phyloP scores from a whole-genome alignment of 2,329 filamentous ascomycete species.

The Phoma sp. region DNA sequence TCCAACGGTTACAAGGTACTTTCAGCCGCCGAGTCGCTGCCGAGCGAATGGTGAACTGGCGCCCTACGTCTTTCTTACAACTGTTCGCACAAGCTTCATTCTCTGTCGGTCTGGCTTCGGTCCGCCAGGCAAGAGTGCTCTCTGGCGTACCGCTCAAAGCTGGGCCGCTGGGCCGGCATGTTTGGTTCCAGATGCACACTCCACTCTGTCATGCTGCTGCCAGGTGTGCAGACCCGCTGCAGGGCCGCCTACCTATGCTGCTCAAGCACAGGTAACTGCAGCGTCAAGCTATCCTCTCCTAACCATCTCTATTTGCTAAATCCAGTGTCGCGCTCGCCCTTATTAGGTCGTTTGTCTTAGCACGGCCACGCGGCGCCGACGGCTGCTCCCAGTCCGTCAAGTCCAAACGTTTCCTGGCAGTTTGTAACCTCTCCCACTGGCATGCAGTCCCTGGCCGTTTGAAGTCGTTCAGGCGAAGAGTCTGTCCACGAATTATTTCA shows the following conservation, averaged over 20 bases:
- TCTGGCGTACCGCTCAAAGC: conserved; percentile 13
- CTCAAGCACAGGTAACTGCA: background rate
- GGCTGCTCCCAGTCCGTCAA: conserved; percentile 20
- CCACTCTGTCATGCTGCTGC: conserved; percentile 17
- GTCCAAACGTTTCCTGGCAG: conserved; percentile 11
- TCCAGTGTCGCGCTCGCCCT: conserved; percentile 17
- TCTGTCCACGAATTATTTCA: conserved; percentile 20
- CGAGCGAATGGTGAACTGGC: conserved; percentile 15
- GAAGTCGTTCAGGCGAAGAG: conserved; percentile 11
- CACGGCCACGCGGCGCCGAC: conserved; percentile 37
- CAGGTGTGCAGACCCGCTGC: conserved; percentile 18
- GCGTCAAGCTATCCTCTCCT: background rate
- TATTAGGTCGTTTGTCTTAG: conserved; percentile 24
- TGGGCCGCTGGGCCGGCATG: conserved; percentile 27
- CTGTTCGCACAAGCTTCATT: conserved; percentile 18
- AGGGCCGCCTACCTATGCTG: conserved; percentile 5
- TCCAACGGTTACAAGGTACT: conserved; percentile 22
- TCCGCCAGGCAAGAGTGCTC: conserved; percentile 5
- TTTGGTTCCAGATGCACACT: conserved; percentile 22
- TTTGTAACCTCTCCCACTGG: conserved; percentile 2
- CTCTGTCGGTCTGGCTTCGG: conserved; percentile 9
- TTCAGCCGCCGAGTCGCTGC: conserved; percentile 22
- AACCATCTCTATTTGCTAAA: background rate
- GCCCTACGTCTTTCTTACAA: conserved; percentile 16
- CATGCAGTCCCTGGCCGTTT: conserved; percentile 17